Conservation (phyloP, 2,329 filamentous ascomycete genomes). For the Penicillium sp. region DNA sequence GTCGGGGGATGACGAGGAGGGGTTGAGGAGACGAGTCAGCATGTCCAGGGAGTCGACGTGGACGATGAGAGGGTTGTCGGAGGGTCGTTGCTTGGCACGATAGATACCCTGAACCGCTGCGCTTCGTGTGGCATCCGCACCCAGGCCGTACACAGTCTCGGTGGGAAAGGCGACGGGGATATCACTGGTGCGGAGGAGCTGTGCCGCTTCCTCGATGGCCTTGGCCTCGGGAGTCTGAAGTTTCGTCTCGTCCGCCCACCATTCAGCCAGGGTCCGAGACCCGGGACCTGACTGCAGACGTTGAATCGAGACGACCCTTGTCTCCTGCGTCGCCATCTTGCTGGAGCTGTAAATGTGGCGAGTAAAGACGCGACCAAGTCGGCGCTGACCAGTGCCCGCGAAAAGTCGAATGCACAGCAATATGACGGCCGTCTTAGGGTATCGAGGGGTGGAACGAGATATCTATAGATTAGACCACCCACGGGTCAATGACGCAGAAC, state of each 20-base stretch:
- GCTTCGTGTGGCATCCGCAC: constrained; percentile 88
- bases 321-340: constrained; percentile 20
- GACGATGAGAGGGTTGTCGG: constrained; percentile 92
- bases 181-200: constrained; percentile 58
- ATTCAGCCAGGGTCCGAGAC: constrained; percentile 30
- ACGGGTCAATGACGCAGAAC: constrained; percentile 16
- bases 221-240: constrained; percentile 42
- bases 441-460: background rate
- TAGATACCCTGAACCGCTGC: constrained; percentile 87
- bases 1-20: constrained; percentile 16
- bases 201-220: constrained; percentile 59
- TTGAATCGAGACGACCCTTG: constrained; percentile 35
- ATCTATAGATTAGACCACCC: background rate
- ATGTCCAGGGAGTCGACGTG: constrained; percentile 79
- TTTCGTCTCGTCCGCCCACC: constrained; percentile 35
- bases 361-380: constrained; percentile 20
- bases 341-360: constrained; percentile 11
- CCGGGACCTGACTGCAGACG: constrained; percentile 33
- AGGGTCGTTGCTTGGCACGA: constrained; percentile 78
- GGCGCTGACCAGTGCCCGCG: constrained; percentile 28
- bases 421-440: constrained; percentile 14
- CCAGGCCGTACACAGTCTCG: constrained; percentile 94
- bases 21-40: constrained; percentile 57
- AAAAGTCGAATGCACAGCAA: constrained; percentile 24
- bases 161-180: constrained; percentile 91